A percentile compares a stretch with the other conserved stretches of the same genome.
Conservation (phyloP, 1,284 basidiomycete species). For the Prillingera fragicola region DNA sequence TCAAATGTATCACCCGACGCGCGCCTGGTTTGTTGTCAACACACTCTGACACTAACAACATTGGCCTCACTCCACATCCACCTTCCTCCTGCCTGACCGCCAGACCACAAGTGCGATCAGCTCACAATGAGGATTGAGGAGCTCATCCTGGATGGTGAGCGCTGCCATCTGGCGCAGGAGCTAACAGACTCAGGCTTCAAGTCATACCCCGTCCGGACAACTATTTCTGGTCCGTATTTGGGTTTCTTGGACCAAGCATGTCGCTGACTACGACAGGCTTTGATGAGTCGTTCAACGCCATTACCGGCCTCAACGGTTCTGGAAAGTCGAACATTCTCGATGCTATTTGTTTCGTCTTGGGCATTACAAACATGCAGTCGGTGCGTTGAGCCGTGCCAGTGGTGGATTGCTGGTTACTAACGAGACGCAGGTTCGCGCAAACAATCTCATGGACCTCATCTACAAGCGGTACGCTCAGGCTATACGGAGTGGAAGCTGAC, state of each 20-base stretch:
- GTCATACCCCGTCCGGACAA: slow-evolving; percentile 91
- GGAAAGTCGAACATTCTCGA: slow-evolving; percentile 98
- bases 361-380: slow-evolving; percentile 86
- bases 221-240: slow-evolving; percentile 58
- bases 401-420: slow-evolving; percentile 1
- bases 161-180: background rate
- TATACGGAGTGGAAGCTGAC: slow-evolving; percentile 7
- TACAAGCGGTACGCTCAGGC: slow-evolving; percentile 41
- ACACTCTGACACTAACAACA: background rate
- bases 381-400: slow-evolving; percentile 48
- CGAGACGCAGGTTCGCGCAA: slow-evolving; percentile 72
- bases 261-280: slow-evolving; percentile 56
- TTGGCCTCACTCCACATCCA: background rate
- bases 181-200: slow-evolving; percentile 66
- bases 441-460: slow-evolving; percentile 94
- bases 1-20: background rate
- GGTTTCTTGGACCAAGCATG: too few relatives aligned
- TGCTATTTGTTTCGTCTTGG: slow-evolving; percentile 95
- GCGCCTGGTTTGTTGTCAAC: slow-evolving; percentile 4
- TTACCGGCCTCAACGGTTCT: slow-evolving; percentile 84
- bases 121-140: slow-evolving; percentile 70
- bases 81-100: too few relatives aligned
- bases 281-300: slow-evolving; percentile 95
- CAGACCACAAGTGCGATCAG: background rate
- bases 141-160: slow-evolving; percentile 65